Conservation (phyloP, 2,329 filamentous ascomycete genomes). For the Sphaerulina vaccinii region DNA sequence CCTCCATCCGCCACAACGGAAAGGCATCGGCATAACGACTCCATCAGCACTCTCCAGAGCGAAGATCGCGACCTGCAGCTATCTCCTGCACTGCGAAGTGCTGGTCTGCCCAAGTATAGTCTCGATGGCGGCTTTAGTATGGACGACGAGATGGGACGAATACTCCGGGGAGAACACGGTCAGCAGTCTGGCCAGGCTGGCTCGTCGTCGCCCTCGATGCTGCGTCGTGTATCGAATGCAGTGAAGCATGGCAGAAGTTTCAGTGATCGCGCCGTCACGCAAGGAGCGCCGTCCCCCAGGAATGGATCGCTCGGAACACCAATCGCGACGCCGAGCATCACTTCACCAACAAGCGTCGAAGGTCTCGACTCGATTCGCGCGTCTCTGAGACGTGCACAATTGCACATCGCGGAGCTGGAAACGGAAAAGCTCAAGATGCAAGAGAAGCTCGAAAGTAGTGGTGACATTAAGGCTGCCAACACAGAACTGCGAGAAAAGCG, state of each 20-base stretch:
- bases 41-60: slow-evolving; percentile 46
- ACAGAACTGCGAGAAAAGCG: slow-evolving; percentile 88
- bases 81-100: slow-evolving; percentile 33
- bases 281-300: slow-evolving; percentile 35
- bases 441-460: slow-evolving; percentile 56
- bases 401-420: slow-evolving; percentile 74
- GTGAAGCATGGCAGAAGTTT: slow-evolving; percentile 89
- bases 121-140: slow-evolving; percentile 83
- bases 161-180: slow-evolving; percentile 66
- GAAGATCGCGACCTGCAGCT: slow-evolving; percentile 32
- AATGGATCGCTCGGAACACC: slow-evolving; percentile 42
- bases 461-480: slow-evolving; percentile 72
- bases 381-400: slow-evolving; percentile 25
- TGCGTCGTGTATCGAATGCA: slow-evolving; percentile 87
- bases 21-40: slow-evolving; percentile 44
- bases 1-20: slow-evolving; percentile 28
- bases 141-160: slow-evolving; percentile 93
- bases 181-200: slow-evolving; percentile 41
- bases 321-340: slow-evolving; percentile 21
- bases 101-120: slow-evolving; percentile 55
- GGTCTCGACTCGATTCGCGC: slow-evolving; percentile 24
- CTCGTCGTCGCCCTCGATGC: slow-evolving; percentile 60
- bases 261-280: slow-evolving; percentile 57
- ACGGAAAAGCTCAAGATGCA: slow-evolving; percentile 64
- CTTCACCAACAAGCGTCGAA: slow-evolving; percentile 24